These are phyloP conservation scores for Sanghuangporus weigelae DNA, from an alignment of 1,284 basidiomycete genomes.

Conservation along the genomic window DNA sequence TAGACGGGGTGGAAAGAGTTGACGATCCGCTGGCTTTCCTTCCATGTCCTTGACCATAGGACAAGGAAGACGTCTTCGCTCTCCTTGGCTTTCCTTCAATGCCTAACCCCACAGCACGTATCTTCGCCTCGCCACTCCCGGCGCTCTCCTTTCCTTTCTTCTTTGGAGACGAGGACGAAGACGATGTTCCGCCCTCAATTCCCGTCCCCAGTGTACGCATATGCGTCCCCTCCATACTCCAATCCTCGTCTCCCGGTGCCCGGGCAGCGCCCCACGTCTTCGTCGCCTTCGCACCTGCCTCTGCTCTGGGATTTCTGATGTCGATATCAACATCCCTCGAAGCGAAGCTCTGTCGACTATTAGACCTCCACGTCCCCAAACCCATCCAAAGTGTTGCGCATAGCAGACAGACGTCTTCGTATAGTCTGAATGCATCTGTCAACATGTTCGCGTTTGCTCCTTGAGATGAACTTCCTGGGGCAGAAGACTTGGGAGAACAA, in stretches of 20 bases:
- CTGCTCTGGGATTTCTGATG: background rate
- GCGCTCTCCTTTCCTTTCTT: constrained; percentile 24
- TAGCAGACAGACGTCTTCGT: constrained; percentile 75
- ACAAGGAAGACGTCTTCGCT: background rate
- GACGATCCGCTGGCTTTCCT: background rate
- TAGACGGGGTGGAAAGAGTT: background rate
- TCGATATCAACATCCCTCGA: constrained; percentile 30
- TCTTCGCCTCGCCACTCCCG: constrained; percentile 16
- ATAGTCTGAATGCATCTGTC: constrained; percentile 73
- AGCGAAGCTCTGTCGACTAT: constrained; percentile 41
- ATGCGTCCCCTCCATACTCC: constrained; percentile 25
- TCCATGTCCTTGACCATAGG: background rate
- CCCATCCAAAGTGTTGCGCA: constrained; percentile 76
- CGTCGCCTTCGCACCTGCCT: background rate
- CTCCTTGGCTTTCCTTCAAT: constrained; percentile 8
- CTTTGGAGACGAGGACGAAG: background rate
- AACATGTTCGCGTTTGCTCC: constrained; percentile 36
- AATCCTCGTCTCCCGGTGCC: constrained; percentile 60
- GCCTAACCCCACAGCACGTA: constrained; percentile 10
- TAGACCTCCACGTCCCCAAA: constrained; percentile 60
- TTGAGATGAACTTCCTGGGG: background rate
- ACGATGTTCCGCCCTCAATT: constrained; percentile 17
- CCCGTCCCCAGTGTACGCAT: constrained; percentile 41
- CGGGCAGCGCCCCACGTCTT: constrained; percentile 50
- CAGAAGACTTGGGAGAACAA: constrained; percentile 17